Evolutionary conservation across 2,329 filamentous ascomycete genomes (phyloP), one percentile per base, ranked within the genome.

Genomic region (Sphaceloma murrayae): DNA sequence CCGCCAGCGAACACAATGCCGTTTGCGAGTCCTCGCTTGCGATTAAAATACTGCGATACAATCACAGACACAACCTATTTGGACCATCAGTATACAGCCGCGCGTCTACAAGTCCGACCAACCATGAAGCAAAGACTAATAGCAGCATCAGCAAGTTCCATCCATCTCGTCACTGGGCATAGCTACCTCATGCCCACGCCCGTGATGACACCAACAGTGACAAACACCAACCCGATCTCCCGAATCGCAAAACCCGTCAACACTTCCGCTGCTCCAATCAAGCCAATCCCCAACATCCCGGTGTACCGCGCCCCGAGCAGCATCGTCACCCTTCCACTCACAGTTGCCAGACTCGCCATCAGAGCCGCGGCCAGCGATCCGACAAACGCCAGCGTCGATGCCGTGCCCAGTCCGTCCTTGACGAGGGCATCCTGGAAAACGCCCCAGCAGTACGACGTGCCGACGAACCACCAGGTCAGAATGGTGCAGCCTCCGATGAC

Each of bases 381-480:
- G 2, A 80, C 70, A 49, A 78, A 80, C 2, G 74, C 70, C 16
- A 80, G 61, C 1, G 70, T 75, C 0, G 69, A 69, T 0, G 74
- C 63, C 0, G 66, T 65, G 0, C 66, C 66, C 1, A 77, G 58
- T 0, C 63, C 62, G 7, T 68, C 59, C 24, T 69, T 58, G 2
- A 77, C 68, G 1, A 80, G 64, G 0, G 69, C 74, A 3, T 66
- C 65, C 57, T 81, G 77, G 34, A 79, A 61, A 0, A 81, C 67
- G 17, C 76, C 77, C 75, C 76, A 80, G 49, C 67, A 68, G 53
- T 76, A 77, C 5, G 66, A 66, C 0, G 67, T 73, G 40, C 75
- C 75, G 38, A 73, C 67, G 42, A 70, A 53, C 52, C 56, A 60
- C 42, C 45, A 52, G 1, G 44, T 43, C 18, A 52, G 22, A 7